Conservation (phyloP, 106 monocot genomes). For the Dendrobium officinale region DNA sequence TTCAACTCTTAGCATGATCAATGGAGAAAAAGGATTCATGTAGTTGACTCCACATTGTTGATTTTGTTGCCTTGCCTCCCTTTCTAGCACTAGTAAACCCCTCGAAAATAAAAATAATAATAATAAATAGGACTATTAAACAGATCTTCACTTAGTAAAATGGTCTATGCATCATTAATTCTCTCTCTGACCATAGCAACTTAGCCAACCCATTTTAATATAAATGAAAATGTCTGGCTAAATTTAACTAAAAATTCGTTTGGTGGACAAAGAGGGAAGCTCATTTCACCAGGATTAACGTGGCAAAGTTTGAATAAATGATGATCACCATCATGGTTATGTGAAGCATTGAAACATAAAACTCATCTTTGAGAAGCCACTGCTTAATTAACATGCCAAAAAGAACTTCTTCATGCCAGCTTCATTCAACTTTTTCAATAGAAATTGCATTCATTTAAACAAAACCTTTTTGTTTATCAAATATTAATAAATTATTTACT, state of each 20-base stretch:
- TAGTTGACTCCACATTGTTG: no score
- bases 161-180: not conserved
- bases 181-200: not conserved
- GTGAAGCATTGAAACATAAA: not conserved
- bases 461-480: no score
- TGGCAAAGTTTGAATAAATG: not conserved
- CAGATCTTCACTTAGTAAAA: not conserved
- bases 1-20: no score
- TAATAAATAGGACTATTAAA: not conserved
- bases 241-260: not conserved
- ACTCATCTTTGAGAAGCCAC: not conserved
- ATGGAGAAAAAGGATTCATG: no score
- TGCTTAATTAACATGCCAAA: not conserved
- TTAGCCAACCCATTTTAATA: not conserved
- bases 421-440: not conserved
- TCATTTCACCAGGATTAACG: not conserved
- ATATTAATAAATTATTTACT: no score
- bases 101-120: not conserved
- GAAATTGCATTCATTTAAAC: not conserved
- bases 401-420: not conserved
- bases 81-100: not conserved
- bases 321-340: not conserved
- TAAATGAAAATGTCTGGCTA: not conserved
- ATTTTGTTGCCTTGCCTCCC: not conserved
- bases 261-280: not conserved